These are phyloP conservation scores for Metschnikowia sp. DNA, from an alignment of 805 yeast species.

Conservation along the genomic window DNA sequence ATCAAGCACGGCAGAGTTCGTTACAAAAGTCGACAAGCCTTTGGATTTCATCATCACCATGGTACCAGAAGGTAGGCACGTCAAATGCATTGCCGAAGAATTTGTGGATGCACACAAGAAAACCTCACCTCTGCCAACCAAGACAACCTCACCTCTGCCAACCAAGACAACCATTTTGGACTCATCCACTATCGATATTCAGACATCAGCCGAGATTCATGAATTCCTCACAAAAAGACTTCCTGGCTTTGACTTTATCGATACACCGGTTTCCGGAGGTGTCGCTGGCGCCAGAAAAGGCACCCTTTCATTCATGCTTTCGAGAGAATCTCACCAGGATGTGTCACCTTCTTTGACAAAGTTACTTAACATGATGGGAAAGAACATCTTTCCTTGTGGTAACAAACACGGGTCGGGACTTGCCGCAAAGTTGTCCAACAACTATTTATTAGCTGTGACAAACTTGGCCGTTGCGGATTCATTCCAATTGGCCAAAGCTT, in stretches of 20 bases:
- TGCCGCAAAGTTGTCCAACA: conserved; percentile 53
- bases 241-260: conserved; percentile 44
- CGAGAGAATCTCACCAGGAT: conserved; percentile 28
- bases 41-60: conserved; percentile 46
- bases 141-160: conserved; percentile 13
- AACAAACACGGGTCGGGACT: conserved; percentile 47
- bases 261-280: conserved; percentile 57
- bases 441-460: conserved; percentile 50
- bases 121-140: background rate
- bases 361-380: conserved; percentile 44
- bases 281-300: conserved; percentile 52
- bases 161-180: conserved; percentile 35
- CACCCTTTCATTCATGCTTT: conserved; percentile 51
- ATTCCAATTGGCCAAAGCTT: conserved; percentile 48
- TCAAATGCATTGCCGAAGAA: conserved; percentile 37
- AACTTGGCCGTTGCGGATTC: conserved; percentile 55
- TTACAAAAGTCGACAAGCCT: conserved; percentile 27
- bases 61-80: conserved; percentile 56
- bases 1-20: conserved; percentile 24
- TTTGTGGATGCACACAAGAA: conserved; percentile 31
- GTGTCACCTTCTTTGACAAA: conserved; percentile 29
- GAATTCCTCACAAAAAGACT: conserved; percentile 28
- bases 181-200: conserved; percentile 51
- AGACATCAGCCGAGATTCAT: conserved; percentile 42
- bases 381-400: conserved; percentile 48